These are phyloP conservation scores for Amylocystis lapponica DNA, from an alignment of 768 basidiomycete genomes.

Conservation along the genomic window DNA sequence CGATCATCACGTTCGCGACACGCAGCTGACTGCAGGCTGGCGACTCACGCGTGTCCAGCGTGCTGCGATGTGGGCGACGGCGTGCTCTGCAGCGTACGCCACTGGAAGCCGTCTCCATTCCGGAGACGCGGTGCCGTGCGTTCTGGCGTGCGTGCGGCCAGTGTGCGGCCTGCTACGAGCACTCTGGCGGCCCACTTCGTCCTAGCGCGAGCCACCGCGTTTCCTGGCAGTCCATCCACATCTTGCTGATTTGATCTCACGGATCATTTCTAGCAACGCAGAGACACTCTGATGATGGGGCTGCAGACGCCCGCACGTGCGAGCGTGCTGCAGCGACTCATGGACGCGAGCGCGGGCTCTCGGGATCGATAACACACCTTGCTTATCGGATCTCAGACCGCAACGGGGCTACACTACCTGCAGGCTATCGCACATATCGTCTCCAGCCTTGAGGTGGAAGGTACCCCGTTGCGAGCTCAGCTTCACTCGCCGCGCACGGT, in stretches of 20 bases:
- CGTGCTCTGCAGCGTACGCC: too few species aligned
- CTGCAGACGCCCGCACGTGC: slow-evolving; percentile 3
- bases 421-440: not conserved
- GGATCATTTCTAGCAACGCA: not conserved
- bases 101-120: too few species aligned
- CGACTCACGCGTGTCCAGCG: too few species aligned
- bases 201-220: not conserved
- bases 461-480: not conserved
- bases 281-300: not conserved
- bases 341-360: not conserved
- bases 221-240: not conserved
- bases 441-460: slow-evolving; percentile 3
- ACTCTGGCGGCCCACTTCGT: not conserved
- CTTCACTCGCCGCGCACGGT: too few species aligned
- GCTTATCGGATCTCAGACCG: slow-evolving; percentile 9
- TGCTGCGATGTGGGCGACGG: too few species aligned
- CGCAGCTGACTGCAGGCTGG: too few species aligned
- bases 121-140: too few species aligned
- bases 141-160: too few species aligned
- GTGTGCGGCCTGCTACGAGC: slow-evolving; percentile 1
- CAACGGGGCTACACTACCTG: not conserved
- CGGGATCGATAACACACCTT: slow-evolving; percentile 7
- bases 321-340: not conserved
- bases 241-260: slow-evolving; percentile 1
- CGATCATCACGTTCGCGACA: too few species aligned